Base-by-base conservation (phyloP, 805 yeast species). In the Debaryomyces tyrocola region DNA sequence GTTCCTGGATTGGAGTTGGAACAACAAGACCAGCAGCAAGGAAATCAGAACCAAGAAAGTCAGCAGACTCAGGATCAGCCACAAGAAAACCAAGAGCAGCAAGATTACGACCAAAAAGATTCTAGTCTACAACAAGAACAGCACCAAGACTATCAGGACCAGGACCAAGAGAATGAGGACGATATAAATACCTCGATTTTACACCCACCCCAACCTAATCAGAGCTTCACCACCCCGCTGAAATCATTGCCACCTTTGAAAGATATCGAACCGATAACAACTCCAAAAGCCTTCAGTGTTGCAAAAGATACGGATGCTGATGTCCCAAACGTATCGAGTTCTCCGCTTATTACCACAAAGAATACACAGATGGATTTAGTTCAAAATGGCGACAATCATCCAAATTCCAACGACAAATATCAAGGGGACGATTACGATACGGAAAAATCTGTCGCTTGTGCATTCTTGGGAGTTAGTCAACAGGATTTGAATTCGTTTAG, bases 191-290 rank as follows among this genome's bases (percentile, higher is more conserved):
- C 42, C 7, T 39, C 42, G n/a, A 14, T 10, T 39, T 12, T 39
- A 17, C 28, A 39, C n/a, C 28, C 31, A 2, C 42, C 35, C n/a
- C 31, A 14, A 28, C 27, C 37, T 10, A 20, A 33, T 11, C 37
- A 29, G 17, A 59, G 51, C 36, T 63, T 66, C 46, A 63, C 73
- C 20, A 72, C 77, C 17, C 77, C 77, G 0, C 66, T 65, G 61
- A 72, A 71, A 49, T 56, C 63, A 21, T 60, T 73, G 27, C 77
- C 76, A 1, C 67, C 77, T 5, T 56, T 73, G 21, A 73, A 73
- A 51, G 76, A 72, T 44, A 72, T 73, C 15, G 77, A 73, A 37
- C 51, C 51, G 12, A 72, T 73, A 15, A 63, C 58, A 7, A 73
- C 77, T 0, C 77, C 77, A 1, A 72, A 71, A 41, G 55, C 68